A percentile compares a stretch with the other conserved stretches of the same genome.
Evolutionary conservation across 176 grass and related monocot species (phyloP).

Genomic region (Raddia distichophylla): DNA sequence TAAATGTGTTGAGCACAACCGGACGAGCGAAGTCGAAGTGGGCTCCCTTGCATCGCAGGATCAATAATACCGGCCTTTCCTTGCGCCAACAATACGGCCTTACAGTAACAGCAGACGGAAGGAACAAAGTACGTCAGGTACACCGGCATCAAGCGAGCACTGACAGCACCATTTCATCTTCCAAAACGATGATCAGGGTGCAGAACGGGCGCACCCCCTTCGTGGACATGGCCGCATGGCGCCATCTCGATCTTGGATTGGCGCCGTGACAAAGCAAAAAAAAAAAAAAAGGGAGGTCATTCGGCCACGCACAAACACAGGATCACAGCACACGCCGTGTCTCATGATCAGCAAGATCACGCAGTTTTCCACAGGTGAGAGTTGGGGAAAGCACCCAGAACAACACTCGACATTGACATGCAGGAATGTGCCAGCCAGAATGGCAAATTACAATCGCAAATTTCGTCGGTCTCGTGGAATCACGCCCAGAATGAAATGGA

Average conservation of each 20-base stretch:
- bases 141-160: not conserved
- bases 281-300: slow-evolving; percentile 4
- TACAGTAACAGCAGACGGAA: slow-evolving; percentile 32
- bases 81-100: slow-evolving; percentile 3
- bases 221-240: not conserved
- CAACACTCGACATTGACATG: not conserved
- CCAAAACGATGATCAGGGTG: not conserved
- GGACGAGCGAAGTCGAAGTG: not conserved
- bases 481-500: not conserved
- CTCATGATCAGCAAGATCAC: not conserved
- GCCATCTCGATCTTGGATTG: not conserved
- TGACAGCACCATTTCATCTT: slow-evolving; percentile 17
- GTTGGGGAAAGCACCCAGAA: slow-evolving; percentile 5
- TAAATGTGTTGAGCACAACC: not conserved
- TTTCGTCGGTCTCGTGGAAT: not conserved
- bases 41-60: not conserved
- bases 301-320: slow-evolving; percentile 21
- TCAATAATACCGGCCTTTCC: not conserved
- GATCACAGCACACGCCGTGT: not conserved
- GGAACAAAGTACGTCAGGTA: slow-evolving; percentile 12
- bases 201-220: not conserved
- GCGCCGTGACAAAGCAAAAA: not conserved
- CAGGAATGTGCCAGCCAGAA: slow-evolving; percentile 15
- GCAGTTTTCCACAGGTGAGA: not conserved
- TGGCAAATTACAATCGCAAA: slow-evolving; percentile 2